These are phyloP conservation scores for Nosema muscidifuracis DNA, from an alignment of 371 early-diverging fungal species.

Conservation along the genomic window DNA sequence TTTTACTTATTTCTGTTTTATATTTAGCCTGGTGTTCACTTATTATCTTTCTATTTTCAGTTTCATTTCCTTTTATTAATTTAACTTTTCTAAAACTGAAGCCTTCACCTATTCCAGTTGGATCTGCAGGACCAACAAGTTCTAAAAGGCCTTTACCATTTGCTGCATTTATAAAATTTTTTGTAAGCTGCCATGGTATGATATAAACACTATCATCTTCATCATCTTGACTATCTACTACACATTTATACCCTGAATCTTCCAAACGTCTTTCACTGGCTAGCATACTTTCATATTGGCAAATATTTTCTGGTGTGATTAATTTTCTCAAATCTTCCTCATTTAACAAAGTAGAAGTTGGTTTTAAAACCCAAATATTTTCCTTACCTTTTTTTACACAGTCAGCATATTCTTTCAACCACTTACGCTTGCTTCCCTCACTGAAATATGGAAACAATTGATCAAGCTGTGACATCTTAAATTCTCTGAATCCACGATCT, in stretches of 20 bases:
- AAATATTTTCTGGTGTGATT: constrained; percentile 94
- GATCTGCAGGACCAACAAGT: constrained; percentile 64
- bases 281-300: constrained; percentile 87
- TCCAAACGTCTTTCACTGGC: constrained; percentile 83
- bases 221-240: constrained; percentile 65
- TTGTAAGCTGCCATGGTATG: constrained; percentile 88
- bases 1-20: constrained; percentile 72
- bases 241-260: constrained; percentile 74
- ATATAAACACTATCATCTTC: constrained; percentile 76
- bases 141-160: constrained; percentile 65
- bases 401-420: constrained; percentile 83
- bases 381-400: constrained; percentile 79
- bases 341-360: constrained; percentile 69
- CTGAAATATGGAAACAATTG: constrained; percentile 62
- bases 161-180: constrained; percentile 74
- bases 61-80: constrained; percentile 79
- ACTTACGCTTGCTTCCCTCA: constrained; percentile 63
- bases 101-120: constrained; percentile 90
- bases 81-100: constrained; percentile 90
- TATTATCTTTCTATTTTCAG: constrained; percentile 68
- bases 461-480: constrained; percentile 59
- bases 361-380: constrained; percentile 81
- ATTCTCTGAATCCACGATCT: constrained; percentile 34
- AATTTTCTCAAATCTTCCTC: constrained; percentile 87
- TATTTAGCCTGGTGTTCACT: constrained; percentile 88